These are phyloP conservation scores for Plasmopara viticola DNA, from an alignment of 352 stramenopile species.

Conservation along the genomic window DNA sequence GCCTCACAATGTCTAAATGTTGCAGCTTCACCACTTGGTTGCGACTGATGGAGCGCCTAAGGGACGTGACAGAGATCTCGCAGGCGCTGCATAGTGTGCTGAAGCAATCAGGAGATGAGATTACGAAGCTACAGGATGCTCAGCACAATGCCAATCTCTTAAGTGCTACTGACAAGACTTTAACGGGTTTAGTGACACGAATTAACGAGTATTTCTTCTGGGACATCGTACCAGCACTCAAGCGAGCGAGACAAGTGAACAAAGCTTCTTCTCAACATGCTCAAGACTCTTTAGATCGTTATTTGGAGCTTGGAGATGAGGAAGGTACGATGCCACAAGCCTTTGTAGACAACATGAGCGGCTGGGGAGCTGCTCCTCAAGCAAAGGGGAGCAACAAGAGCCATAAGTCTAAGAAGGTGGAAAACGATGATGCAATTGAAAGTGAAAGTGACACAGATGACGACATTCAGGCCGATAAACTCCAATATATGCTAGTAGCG, in stretches of 20 bases:
- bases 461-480: conserved; percentile 5
- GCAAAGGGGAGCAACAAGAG: conserved; percentile 4
- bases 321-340: conserved; percentile 13
- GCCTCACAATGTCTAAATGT: conserved; percentile 4
- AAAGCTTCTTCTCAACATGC: neutral
- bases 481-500: conserved; percentile 19
- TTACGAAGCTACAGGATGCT: conserved; percentile 3
- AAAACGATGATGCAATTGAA: conserved; percentile 3
- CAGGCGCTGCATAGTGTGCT: conserved; percentile 15
- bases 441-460: conserved; percentile 10
- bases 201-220: conserved; percentile 28
- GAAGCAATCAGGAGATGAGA: neutral
- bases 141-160: conserved; percentile 14
- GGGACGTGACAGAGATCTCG: conserved; percentile 10
- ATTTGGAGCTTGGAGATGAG: conserved; percentile 24
- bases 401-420: conserved; percentile 1
- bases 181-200: conserved; percentile 12
- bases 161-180: conserved; percentile 18
- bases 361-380: conserved; percentile 17
- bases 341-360: conserved; percentile 35
- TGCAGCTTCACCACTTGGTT: conserved; percentile 32
- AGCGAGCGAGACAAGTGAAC: conserved; percentile 10
- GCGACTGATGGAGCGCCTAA: conserved; percentile 28
- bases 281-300: conserved; percentile 26
- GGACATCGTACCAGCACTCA: conserved; percentile 20